Evolutionary conservation across 306 rosid genomes (phyloP), one percentile per base, ranked within the genome.

Genomic region (Argentina anserina): DNA sequence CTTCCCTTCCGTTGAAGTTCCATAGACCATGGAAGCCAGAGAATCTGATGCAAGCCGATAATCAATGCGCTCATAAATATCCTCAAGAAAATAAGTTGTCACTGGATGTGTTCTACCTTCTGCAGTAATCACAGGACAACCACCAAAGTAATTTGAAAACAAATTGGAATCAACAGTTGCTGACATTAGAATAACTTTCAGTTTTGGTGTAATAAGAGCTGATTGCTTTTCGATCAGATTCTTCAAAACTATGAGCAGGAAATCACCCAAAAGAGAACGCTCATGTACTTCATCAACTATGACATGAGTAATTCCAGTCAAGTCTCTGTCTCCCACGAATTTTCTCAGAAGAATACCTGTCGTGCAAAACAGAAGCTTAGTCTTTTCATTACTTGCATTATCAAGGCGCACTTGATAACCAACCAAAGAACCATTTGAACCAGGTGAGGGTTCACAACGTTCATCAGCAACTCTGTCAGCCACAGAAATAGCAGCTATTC

Each of bases 401-500:
- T 90, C 98, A 55, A 93, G 97, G 65, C 98, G 98, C 75, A 93
- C 98, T 86, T 93, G 98, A 85, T 93, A 93, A 72, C 98, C 98
- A 84, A 90, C 85, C 88, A 90, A 78, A 75, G 98, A 93, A 79
- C 96, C 94, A 79, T 85, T 80, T 41, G 90, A 86, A 80, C 98
- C 98, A 12, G 96, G 96, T 82, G 92, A 64, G 78, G 97, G 86
- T 77, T 89, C 98, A 40, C 92, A 87, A 36, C 98, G 90, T 83
- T 93, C 98, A 82, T 89, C 97, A 2, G 96, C 86, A n/a, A 93
- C 98, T 83, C 98, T 93, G 76, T 93, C 97, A 39, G 98, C 98
- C 49, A 93, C 97, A 45, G 97, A 89, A 80, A 91, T 86, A 77
- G 98, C 98, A 84, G 98, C 98, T 85, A 93, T 93, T 86, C 98